These are phyloP conservation scores for Wickerhamiella nectarea DNA, from an alignment of 805 yeast genomes.

Conservation along the genomic window DNA sequence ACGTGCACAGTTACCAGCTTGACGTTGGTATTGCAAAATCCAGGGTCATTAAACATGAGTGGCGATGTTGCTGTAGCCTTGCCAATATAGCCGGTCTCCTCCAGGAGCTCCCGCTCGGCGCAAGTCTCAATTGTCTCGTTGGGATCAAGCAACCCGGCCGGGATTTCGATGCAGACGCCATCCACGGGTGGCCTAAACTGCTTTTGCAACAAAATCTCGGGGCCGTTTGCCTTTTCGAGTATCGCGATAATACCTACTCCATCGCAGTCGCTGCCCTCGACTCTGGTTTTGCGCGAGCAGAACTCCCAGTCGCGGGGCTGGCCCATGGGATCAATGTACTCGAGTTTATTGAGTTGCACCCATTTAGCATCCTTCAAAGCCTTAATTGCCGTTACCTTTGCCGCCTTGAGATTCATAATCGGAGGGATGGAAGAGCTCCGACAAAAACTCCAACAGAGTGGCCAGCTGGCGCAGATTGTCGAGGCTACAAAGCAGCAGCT, in stretches of 20 bases:
- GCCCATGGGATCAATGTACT: constrained; percentile 30
- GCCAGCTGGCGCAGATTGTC: constrained; percentile 35
- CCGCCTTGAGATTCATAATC: constrained; percentile 17
- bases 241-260: constrained; percentile 87
- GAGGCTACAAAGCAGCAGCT: constrained; percentile 48
- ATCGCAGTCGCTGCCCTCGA: constrained; percentile 49
- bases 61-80: constrained; percentile 35
- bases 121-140: constrained; percentile 63
- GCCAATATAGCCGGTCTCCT: constrained; percentile 89
- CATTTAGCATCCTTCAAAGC: constrained; percentile 42
- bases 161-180: constrained; percentile 82
- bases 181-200: constrained; percentile 90
- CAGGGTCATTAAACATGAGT: constrained; percentile 61
- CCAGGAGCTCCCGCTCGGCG: constrained; percentile 76
- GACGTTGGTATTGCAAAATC: constrained; percentile 80
- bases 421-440: neutral
- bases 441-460: constrained; percentile 13
- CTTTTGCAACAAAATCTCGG: constrained; percentile 56
- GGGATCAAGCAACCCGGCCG: constrained; percentile 89
- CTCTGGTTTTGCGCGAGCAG: constrained; percentile 69
- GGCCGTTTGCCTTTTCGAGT: constrained; percentile 37
- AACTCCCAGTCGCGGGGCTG: constrained; percentile 71
- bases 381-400: constrained; percentile 21
- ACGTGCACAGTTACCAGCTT: constrained; percentile 65
- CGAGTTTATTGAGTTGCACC: constrained; percentile 34